phyloP scores from a whole-genome alignment of 306 rosid genomes.

The Arachis hypogaea region DNA sequence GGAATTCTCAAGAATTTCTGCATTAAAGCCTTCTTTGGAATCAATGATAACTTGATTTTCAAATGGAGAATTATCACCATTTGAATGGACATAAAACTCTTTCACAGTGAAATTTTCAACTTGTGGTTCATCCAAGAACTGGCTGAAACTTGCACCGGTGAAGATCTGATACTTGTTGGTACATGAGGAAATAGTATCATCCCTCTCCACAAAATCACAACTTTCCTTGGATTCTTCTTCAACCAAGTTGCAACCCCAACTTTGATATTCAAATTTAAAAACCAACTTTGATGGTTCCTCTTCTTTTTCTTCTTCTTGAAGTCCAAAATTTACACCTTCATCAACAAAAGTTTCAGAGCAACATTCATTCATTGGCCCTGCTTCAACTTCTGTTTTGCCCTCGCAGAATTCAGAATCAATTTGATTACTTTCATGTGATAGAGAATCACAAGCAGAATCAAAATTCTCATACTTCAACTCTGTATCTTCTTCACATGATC shows the following conservation, averaged over 20 bases:
- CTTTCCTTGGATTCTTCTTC: slow-evolving; percentile 52
- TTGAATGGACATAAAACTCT: slow-evolving; percentile 43
- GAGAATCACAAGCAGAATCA: not conserved
- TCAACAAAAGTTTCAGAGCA: slow-evolving; percentile 25
- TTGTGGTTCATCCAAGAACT: slow-evolving; percentile 57
- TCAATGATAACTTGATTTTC: slow-evolving; percentile 5
- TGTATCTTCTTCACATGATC: not conserved
- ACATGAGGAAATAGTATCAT: slow-evolving; percentile 30
- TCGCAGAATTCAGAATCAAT: slow-evolving; percentile 9
- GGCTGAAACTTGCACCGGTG: slow-evolving; percentile 48
- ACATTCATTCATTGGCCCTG: not conserved
- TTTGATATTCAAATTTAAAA: slow-evolving; percentile 78
- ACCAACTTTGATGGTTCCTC: slow-evolving; percentile 50
- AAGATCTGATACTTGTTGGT: slow-evolving; percentile 54
- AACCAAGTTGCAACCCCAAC: slow-evolving; percentile 31
- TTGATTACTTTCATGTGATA: slow-evolving; percentile 25
- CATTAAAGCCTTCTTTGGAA: slow-evolving; percentile 31
- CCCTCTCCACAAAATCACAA: slow-evolving; percentile 39
- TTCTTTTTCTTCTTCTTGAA: slow-evolving; percentile 26
- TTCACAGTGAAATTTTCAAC: slow-evolving; percentile 50
- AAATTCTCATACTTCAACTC: slow-evolving; percentile 28
- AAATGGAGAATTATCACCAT: slow-evolving; percentile 14
- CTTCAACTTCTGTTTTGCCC: not conserved
- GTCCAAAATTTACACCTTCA: slow-evolving; percentile 9
- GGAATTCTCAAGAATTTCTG: slow-evolving; percentile 34